Evolutionary conservation across 148 eudicot species (phyloP), one percentile per base, ranked within the genome.

Genomic region (Hydrangea macrophylla): DNA sequence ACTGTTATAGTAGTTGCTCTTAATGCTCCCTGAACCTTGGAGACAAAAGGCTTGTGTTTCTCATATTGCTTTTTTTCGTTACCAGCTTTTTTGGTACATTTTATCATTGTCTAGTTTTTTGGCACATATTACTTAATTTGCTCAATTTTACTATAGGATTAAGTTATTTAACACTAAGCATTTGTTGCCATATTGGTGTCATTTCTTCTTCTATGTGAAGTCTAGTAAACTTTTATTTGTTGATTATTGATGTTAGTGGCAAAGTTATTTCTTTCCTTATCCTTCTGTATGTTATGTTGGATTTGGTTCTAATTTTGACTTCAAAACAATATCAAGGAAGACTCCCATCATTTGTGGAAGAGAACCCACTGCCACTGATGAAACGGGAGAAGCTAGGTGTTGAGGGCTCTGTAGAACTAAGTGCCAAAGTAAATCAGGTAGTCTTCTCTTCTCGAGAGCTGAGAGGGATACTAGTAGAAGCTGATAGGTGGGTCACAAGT

Each of bases 401-500:
- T 75, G 85, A 80, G 78, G 81, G 97, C 31, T 91, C 99, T 73
- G 84, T 80, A 67, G 99, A 89, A 83, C 64, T 95, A 75, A 95
- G 97, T 80, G 83, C 84, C 71, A 91, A 76, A 84, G 99, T 95
- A 62, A 95, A 95, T 82, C 97, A 91, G 99, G 99, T 87, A 69
- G 71, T 60, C 24, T 60, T 54, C 51, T 69, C 30, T 68, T n/a
- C 71, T 51, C 45, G n/a, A n/a, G n/a, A n/a, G n/a, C n/a, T n/a
- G 22, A 58, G 20, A 40, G 28, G 15, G 4, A 17, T 23, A 17
- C 24, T 22, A 58, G 24, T 26, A 58, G 40, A 66, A 36, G 42
- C 27, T 65, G 59, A 15, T 53, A 45, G 15, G 31, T 18, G 1
- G 45, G 15, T 66, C 33, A 33, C 9, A 22, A 22, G 18, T 4